Percentiles rank a stretch among this genome's conserved stretches.
phyloP scores from a whole-genome alignment of 2,329 filamentous ascomycete genomes.

The Raffaelea deltoideospora region DNA sequence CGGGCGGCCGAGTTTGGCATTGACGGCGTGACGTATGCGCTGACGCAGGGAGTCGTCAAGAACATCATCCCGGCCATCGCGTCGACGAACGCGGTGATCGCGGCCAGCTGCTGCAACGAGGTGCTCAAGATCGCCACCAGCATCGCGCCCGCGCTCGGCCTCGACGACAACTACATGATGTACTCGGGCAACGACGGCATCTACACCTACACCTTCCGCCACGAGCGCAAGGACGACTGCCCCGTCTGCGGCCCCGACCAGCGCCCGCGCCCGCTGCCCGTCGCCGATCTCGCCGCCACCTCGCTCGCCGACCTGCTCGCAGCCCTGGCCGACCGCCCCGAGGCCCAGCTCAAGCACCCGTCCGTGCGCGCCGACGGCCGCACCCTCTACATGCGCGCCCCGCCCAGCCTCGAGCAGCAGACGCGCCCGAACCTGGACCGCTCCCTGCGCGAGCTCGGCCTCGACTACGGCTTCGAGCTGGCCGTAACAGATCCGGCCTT shows the following conservation, averaged over 20 bases:
- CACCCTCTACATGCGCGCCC: conserved; percentile 81
- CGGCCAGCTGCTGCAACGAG: conserved; percentile 91
- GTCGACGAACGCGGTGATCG: conserved; percentile 92
- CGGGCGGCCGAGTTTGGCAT: conserved; percentile 85
- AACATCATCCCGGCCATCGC: conserved; percentile 99
- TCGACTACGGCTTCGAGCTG: conserved; percentile 73
- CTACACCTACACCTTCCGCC: conserved; percentile 95
- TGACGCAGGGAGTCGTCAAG: conserved; percentile 96
- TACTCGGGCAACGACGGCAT: conserved; percentile 92
- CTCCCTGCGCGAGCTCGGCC: conserved; percentile 56
- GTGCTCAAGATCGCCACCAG: conserved; percentile 85
- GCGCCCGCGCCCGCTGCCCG: conserved; percentile 56
- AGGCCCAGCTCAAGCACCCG: conserved; percentile 87
- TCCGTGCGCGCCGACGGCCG: conserved; percentile 65
- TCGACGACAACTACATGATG: conserved; percentile 93
- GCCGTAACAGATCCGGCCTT: conserved; percentile 90
- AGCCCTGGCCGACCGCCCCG: conserved; percentile 64
- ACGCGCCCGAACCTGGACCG: conserved; percentile 70
- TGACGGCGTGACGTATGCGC: conserved; percentile 78
- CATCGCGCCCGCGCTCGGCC: conserved; percentile 64
- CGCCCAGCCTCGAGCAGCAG: conserved; percentile 66
- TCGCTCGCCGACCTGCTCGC: conserved; percentile 79
- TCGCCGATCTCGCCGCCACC: conserved; percentile 47
- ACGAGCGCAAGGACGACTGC: conserved; percentile 87
- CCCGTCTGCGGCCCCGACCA: conserved; percentile 67